Conservation (phyloP, 2,329 filamentous ascomycete species). For the Fonsecaea erecta region DNA sequence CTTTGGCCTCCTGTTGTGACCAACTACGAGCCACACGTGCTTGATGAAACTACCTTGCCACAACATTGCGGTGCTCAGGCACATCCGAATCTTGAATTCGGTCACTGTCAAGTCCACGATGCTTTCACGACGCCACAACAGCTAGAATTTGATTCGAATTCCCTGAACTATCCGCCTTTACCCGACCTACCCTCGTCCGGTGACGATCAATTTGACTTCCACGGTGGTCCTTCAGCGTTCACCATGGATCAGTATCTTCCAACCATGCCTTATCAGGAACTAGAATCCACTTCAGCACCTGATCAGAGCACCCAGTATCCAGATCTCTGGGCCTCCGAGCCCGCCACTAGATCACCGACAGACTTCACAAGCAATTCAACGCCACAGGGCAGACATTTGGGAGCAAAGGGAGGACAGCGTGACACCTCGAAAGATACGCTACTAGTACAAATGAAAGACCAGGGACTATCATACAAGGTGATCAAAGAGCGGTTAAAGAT, state of each 20-base stretch:
- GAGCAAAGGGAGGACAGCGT: slow-evolving; percentile 19
- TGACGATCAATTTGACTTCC: neutral
- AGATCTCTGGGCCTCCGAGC: slow-evolving; percentile 2
- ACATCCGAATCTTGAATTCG: neutral
- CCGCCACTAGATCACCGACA: neutral
- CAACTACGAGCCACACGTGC: neutral
- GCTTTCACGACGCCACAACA: slow-evolving; percentile 6
- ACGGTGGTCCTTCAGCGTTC: neutral
- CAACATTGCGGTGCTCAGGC: neutral
- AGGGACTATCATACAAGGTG: slow-evolving; percentile 53
- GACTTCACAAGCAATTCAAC: neutral
- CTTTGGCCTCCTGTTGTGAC: neutral
- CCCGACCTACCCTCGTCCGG: slow-evolving; percentile 12
- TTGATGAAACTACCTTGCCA: neutral
- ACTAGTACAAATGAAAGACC: slow-evolving; percentile 48
- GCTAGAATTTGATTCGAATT: neutral
- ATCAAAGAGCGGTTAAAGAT: slow-evolving; percentile 52
- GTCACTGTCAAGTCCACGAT: neutral
- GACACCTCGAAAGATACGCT: slow-evolving; percentile 44
- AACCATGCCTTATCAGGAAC: neutral
- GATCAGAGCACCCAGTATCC: neutral
- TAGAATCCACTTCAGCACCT: neutral
- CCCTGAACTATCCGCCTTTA: slow-evolving; percentile 12
- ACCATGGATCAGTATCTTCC: neutral
- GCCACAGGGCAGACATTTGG: slow-evolving; percentile 3